phyloP scores from a whole-genome alignment of 352 stramenopile species.

The Pythium guiyangense region DNA sequence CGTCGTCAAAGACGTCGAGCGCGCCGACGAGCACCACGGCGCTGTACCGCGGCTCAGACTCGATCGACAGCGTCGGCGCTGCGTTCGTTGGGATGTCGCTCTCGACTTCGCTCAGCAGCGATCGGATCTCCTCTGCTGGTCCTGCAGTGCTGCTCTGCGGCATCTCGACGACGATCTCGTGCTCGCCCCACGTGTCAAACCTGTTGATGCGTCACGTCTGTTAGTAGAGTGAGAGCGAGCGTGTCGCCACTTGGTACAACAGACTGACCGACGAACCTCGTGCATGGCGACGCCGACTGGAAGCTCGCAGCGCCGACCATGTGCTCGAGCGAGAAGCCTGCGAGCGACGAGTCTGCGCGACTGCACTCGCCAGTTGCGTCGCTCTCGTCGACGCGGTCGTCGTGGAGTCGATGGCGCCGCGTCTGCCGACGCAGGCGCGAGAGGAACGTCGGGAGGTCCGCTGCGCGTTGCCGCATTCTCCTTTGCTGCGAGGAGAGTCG shows the following conservation, averaged over 20 bases:
- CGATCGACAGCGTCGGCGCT: not conserved
- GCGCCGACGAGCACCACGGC: conserved; percentile 27
- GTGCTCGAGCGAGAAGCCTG: conserved; percentile 1
- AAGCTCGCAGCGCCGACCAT: conserved; percentile 12
- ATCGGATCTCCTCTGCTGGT: conserved; percentile 10
- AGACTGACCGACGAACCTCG: conserved; percentile 11
- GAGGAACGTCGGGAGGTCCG: conserved; percentile 14
- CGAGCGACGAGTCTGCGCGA: not conserved
- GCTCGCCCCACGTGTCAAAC: conserved; percentile 5
- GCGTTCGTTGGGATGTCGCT: conserved; percentile 3
- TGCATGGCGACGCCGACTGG: conserved; percentile 7
- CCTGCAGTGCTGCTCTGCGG: conserved; percentile 1
- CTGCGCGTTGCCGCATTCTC: conserved; percentile 4
- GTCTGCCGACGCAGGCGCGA: conserved; percentile 19
- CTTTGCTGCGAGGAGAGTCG: conserved; percentile 1
- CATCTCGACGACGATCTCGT: conserved; percentile 7
- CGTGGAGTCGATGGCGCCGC: conserved; percentile 21
- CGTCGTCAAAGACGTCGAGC: conserved; percentile 9
- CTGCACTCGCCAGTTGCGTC: conserved; percentile 9
- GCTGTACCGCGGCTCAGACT: conserved; percentile 18
- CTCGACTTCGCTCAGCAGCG: conserved; percentile 13
- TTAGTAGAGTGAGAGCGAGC: not conserved
- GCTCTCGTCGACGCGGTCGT: conserved; percentile 3
- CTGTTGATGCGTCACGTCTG: conserved; percentile 1
- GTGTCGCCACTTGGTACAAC: too few species aligned